Base-by-base conservation (phyloP, 139 green algal species). In the Chlorella sp. region DNA sequence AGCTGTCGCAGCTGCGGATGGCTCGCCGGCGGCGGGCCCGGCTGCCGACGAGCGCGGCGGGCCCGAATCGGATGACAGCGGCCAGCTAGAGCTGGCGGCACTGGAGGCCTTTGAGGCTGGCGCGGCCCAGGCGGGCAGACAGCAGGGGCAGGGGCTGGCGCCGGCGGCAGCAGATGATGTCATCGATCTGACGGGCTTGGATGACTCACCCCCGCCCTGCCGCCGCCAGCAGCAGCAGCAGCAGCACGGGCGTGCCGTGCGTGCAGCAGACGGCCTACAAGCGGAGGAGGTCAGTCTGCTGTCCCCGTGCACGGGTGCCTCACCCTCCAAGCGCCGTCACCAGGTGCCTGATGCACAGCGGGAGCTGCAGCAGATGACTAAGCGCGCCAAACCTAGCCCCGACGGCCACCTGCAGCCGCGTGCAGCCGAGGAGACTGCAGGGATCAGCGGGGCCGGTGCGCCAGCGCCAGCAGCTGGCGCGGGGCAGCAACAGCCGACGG, bases 311-410 rank as follows among this genome's bases (percentile, higher is more conserved):
- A 4, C 58, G 6, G 40, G 29, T 3, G 11, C 29, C 51, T 75
- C 69, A 3, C 69, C 69, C 17, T 29, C 51, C 69, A 75, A 75
- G 69, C 69, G 69, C 29, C 69, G 69, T 3, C 69, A 75, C 11
- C 12, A 33, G 53, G 23, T 62, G 53, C 53, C 29, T 21, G 31
- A 42, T 40, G 65, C n/a, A 8, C 12, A 29, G 5, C 36, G 8
- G 36, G 17, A 74, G 67, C 53, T 6, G 3, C 53, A 51, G 5
- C 69, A 67, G 69, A n/a, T 42, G 8, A 17, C 69, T 53, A 75
- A 75, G 53, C 69, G 69, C 1, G 69, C 69, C 69, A 75, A 40
- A 40, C 53, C 69, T 27, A 75, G 69, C 69, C 69, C 69, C 3
- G 67, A 74, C 35, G 69, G 53, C 3, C 38, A 25, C 40, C 41